Base-by-base conservation (phyloP, 345 rosid species). In the Arabidopsis suecica region DNA sequence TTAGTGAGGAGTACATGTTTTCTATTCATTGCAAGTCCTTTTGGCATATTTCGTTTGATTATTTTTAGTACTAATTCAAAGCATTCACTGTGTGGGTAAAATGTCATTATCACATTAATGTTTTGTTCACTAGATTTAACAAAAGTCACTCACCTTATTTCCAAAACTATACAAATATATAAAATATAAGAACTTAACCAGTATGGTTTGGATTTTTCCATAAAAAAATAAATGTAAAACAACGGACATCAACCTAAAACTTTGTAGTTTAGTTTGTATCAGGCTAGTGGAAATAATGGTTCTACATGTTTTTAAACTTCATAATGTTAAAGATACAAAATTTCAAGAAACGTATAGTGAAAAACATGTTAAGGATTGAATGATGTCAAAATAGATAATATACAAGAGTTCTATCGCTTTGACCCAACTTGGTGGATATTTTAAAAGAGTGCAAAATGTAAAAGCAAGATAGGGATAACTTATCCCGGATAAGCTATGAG, bases 11-110 rank as follows among this genome's bases (percentile, higher is more conserved):
- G 25, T 61, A 42, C 33, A 34, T 59, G 59, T 71, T 49, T 38
- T 36, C 22, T 63, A 20, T 42, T 51, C 41, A 73, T 13, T 51
- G 44, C 33, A 30, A 73, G 25, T 23, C 44, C 65, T 57, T 73
- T 56, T 7, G 38, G 13, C 55, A 13, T 69, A 11, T 41, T 65
- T 45, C 49, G 7, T 65, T 61, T 44, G 18, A 64, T 54, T 7
- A 22, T 4, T 61, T 7, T 42, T 14, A 1, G 38, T 54, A 42
- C 12, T 22, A 8, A 51, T 51, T 11, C 48, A 54, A 42, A 18
- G 30, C 38, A 63, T 54, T 4, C 47, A 34, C 5, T 33, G n/a
- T 73, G 49, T 36, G 36, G 10, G 66, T 47, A 36, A 23, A 57
- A 57, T 34, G 57, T 74, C 58, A 57, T 50, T 16, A 34, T 55